A percentile compares a stretch with the other conserved stretches of the same genome.
Conservation (phyloP, 192 early-diverging fungal genomes). For the Thamnidium elegans region DNA sequence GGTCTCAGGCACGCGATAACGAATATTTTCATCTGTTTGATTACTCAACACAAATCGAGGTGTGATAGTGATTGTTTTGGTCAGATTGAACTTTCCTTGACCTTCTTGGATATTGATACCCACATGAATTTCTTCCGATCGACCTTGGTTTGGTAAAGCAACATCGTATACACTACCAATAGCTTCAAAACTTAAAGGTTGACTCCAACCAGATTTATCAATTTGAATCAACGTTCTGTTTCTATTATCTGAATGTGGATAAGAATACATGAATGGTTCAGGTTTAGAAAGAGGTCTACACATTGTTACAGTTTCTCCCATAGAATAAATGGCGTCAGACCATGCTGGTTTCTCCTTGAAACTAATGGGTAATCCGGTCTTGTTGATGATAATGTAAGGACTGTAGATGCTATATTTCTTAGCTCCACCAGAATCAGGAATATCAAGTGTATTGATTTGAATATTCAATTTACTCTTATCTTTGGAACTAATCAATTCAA, state of each 20-base stretch:
- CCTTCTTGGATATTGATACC: slow-evolving; percentile 87
- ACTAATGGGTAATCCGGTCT: slow-evolving; percentile 74
- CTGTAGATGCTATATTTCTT: slow-evolving; percentile 87
- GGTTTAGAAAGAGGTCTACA: slow-evolving; percentile 28
- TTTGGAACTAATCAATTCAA: slow-evolving; percentile 46
- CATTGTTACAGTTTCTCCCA: slow-evolving; percentile 56
- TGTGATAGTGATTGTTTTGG: slow-evolving; percentile 86
- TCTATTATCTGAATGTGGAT: slow-evolving; percentile 77
- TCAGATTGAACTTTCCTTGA: slow-evolving; percentile 79
- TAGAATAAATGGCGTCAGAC: slow-evolving; percentile 66
- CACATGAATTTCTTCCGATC: slow-evolving; percentile 64
- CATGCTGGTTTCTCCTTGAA: slow-evolving; percentile 83
- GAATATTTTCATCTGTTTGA: slow-evolving; percentile 64
- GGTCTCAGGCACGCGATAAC: slow-evolving; percentile 72
- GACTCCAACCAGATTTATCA: slow-evolving; percentile 77
- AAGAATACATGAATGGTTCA: slow-evolving; percentile 90
- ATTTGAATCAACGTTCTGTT: slow-evolving; percentile 81
- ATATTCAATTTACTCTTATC: slow-evolving; percentile 57
- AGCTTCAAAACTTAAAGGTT: slow-evolving; percentile 91
- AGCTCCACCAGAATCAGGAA: slow-evolving; percentile 65
- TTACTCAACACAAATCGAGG: slow-evolving; percentile 92
- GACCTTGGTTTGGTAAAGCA: slow-evolving; percentile 53
- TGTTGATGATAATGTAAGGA: slow-evolving; percentile 93
- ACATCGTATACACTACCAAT: slow-evolving; percentile 85
- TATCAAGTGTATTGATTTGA: slow-evolving; percentile 60